Base-by-base conservation (phyloP, 2,329 filamentous ascomycete genomes). In the Furcasterigmium furcatum region DNA sequence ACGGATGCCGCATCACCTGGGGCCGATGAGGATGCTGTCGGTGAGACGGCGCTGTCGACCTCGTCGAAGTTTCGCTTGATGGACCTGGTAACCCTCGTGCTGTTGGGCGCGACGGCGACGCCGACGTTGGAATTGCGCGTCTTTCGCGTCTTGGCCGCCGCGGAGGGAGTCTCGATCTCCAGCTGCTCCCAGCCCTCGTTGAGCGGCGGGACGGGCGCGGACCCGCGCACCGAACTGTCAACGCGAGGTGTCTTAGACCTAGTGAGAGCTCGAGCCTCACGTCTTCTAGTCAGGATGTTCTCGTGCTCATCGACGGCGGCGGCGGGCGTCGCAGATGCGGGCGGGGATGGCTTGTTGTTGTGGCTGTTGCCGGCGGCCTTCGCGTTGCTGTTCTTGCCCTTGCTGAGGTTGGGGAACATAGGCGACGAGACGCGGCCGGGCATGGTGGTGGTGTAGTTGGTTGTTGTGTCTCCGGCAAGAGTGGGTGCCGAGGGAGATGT, bases 31-130 rank as follows among this genome's bases (percentile, higher is more conserved):
- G 72, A 67, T 14, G 72, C 62, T 14, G 72, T 72, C 3, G 80
- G 79, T 39, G 30, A 38, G 9, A 68, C 67, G 47, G 70, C 65
- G 40, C 72, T 69, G 44, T 83, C 79, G 14, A 71, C 60, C 47
- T 81, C 77, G 51, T 83, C 78, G 59, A 76, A 66, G 22, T 73
- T 64, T 46, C 77, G 67, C 71, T 81, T 82, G 56, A 66, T 66
- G 13, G 73, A 76, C 32, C 75, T 71, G 35, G 73, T 77, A 40
- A 71, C 64, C 41, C 74, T 66, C 40, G 61, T 66, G 50, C 48
- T 41, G 27, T 59, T 67, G 49, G 59, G 58, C 38, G 59, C 59
- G 41, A 60, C 53, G 44, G 51, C 64, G 53, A 57, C 50, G 56
- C 44, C 36, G 46, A 40, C 18, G 21, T 18, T 42, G 10, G 44